Percentiles rank a stretch among this genome's conserved stretches.
These are phyloP conservation scores for Amanita thiersii DNA, from an alignment of 768 basidiomycete species.

Conservation along the genomic window DNA sequence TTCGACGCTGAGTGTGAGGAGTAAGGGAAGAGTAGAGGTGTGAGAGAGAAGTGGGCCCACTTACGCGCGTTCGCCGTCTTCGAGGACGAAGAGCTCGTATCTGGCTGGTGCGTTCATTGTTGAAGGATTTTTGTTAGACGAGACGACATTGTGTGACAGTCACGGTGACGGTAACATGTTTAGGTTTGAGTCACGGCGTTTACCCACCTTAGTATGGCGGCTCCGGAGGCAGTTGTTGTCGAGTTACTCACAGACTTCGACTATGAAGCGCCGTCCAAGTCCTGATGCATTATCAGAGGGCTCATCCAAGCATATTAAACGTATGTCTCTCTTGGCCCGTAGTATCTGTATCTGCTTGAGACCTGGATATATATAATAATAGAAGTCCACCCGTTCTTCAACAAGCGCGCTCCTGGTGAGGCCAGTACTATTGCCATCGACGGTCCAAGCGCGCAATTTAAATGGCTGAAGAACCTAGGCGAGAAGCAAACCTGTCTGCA, in stretches of 20 bases:
- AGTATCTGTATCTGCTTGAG: too few relatives aligned
- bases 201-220: too few relatives aligned
- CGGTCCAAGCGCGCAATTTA: slow-evolving; percentile 18
- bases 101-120: slow-evolving; percentile 92
- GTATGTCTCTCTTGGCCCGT: too few relatives aligned
- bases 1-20: slow-evolving; percentile 53
- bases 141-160: too few relatives aligned
- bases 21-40: slow-evolving; percentile 6
- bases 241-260: too few relatives aligned
- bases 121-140: slow-evolving; percentile 5
- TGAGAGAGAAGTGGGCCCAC: slow-evolving; percentile 26
- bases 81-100: slow-evolving; percentile 84
- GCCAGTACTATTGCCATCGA: slow-evolving; percentile 6
- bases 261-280: too few relatives aligned
- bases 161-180: too few relatives aligned
- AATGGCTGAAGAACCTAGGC: slow-evolving; percentile 34
- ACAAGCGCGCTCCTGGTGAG: slow-evolving; percentile 13
- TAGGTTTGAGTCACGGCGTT: too few relatives aligned
- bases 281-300: too few relatives aligned
- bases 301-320: too few relatives aligned
- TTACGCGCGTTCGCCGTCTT: slow-evolving; percentile 91
- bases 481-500: slow-evolving; percentile 31
- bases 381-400: slow-evolving; percentile 32
- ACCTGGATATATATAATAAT: too few relatives aligned
- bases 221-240: too few relatives aligned